Evolutionary conservation across 768 basidiomycete species (phyloP).

Genomic region (Tephrocybe sp.): DNA sequence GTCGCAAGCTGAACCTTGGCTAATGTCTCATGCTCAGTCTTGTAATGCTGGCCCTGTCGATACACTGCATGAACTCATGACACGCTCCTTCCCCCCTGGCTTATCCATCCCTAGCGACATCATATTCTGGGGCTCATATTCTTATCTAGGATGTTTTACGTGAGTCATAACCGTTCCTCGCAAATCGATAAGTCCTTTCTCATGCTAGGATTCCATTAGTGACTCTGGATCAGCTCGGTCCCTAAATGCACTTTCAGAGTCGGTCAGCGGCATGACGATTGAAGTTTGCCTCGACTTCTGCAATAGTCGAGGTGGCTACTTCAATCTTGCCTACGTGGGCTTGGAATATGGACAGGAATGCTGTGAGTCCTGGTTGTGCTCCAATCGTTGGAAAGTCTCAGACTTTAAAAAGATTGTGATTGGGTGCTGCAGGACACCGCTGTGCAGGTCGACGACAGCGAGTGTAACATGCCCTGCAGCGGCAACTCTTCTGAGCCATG

Average conservation of each 20-base stretch:
- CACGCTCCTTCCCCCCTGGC: constrained; percentile 10
- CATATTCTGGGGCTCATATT: constrained; percentile 10
- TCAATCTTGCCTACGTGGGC: constrained; percentile 11
- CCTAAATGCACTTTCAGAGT: constrained; percentile 5
- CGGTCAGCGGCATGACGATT: constrained; percentile 2
- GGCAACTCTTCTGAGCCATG: constrained; percentile 13
- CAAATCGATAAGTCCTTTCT: not conserved
- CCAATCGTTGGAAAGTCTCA: not conserved
- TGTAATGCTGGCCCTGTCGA: not conserved
- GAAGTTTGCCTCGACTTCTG: constrained; percentile 8
- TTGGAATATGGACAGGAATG: constrained; percentile 6
- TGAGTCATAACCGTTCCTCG: not conserved
- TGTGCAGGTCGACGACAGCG: constrained; percentile 10
- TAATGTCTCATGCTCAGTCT: not conserved
- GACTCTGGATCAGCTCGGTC: constrained; percentile 4
- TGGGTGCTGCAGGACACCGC: constrained; percentile 14
- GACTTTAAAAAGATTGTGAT: constrained; percentile 4
- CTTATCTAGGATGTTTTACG: constrained; percentile 14
- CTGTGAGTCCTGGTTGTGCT: not conserved
- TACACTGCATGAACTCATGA: not conserved
- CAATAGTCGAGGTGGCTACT: constrained; percentile 8
- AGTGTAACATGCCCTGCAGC: constrained; percentile 11
- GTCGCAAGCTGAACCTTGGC: not conserved
- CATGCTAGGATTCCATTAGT: not conserved
- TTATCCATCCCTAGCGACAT: constrained; percentile 14